Percentiles rank a stretch among this genome's conserved stretches.
Evolutionary conservation across 306 rosid species (phyloP).

Genomic region (Nissolia schottii): DNA sequence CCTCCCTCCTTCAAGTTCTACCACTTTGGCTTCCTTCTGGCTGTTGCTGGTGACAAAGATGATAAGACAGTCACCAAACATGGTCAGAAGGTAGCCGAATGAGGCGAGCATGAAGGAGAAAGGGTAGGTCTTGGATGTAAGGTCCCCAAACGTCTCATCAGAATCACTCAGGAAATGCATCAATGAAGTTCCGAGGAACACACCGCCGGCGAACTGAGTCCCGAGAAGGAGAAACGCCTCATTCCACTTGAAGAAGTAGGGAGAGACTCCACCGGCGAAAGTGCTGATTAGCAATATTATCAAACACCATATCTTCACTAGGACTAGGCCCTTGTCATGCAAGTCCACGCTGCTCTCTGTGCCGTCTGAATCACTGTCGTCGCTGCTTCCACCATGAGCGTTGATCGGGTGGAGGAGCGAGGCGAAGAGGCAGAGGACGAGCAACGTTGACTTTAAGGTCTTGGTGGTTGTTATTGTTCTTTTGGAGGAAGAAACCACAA

Average conservation of each 20-base stretch:
- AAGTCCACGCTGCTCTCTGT: background rate
- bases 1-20: constrained; percentile 46
- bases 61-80: constrained; percentile 59
- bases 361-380: background rate
- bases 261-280: constrained; percentile 60
- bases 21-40: constrained; percentile 37
- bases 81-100: constrained; percentile 58
- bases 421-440: constrained; percentile 26
- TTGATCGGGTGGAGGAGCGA: constrained; percentile 17
- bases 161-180: constrained; percentile 82
- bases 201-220: constrained; percentile 71
- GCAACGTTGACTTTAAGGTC: constrained; percentile 44
- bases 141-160: constrained; percentile 30
- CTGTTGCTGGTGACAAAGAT: constrained; percentile 21
- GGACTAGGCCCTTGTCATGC: constrained; percentile 37
- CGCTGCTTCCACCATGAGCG: constrained; percentile 50
- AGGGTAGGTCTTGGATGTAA: constrained; percentile 62
- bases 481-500: constrained; percentile 1
- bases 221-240: constrained; percentile 67
- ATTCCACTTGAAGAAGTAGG: constrained; percentile 61
- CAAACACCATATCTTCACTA: constrained; percentile 75
- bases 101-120: constrained; percentile 74
- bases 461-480: no score
- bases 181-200: constrained; percentile 69
- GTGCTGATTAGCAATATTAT: constrained; percentile 55